Percentiles rank a stretch among this genome's conserved stretches.
phyloP scores from a whole-genome alignment of 345 rosid genomes.

The Populus tremula region DNA sequence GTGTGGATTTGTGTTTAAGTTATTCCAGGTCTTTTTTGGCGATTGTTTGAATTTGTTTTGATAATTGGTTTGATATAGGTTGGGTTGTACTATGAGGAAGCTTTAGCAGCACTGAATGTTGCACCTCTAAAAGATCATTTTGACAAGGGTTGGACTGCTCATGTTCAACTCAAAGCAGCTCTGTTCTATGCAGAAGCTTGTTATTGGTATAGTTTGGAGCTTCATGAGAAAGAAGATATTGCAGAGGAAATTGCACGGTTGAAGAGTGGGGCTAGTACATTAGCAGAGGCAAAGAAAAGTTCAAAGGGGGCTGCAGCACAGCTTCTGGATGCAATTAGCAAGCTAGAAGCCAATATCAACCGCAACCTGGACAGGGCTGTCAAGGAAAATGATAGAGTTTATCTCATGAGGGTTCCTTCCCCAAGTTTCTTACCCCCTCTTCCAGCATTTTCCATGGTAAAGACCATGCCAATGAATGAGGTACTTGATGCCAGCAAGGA shows the following conservation, averaged over 20 bases:
- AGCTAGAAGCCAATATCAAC: slow-evolving; percentile 70
- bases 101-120: slow-evolving; percentile 62
- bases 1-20: neutral
- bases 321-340: slow-evolving; percentile 76
- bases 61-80: slow-evolving; percentile 45
- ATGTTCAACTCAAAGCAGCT: slow-evolving; percentile 87
- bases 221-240: slow-evolving; percentile 94
- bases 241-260: slow-evolving; percentile 93
- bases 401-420: slow-evolving; percentile 94
- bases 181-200: slow-evolving; percentile 87
- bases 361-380: slow-evolving; percentile 84
- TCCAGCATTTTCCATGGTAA: slow-evolving; percentile 90
- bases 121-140: slow-evolving; percentile 91
- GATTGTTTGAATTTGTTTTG: neutral
- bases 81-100: slow-evolving; percentile 91
- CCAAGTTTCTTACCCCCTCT: slow-evolving; percentile 74
- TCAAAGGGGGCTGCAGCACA: slow-evolving; percentile 74
- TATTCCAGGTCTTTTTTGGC: neutral
- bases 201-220: slow-evolving; percentile 72
- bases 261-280: slow-evolving; percentile 60
- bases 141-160: slow-evolving; percentile 85
- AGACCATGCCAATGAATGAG: slow-evolving; percentile 80
- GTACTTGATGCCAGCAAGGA: slow-evolving; percentile 95
- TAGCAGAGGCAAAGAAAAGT: slow-evolving; percentile 76
- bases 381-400: slow-evolving; percentile 98